Evolutionary conservation across 2,329 filamentous ascomycete genomes (phyloP).

Genomic region (Periconia digitata): DNA sequence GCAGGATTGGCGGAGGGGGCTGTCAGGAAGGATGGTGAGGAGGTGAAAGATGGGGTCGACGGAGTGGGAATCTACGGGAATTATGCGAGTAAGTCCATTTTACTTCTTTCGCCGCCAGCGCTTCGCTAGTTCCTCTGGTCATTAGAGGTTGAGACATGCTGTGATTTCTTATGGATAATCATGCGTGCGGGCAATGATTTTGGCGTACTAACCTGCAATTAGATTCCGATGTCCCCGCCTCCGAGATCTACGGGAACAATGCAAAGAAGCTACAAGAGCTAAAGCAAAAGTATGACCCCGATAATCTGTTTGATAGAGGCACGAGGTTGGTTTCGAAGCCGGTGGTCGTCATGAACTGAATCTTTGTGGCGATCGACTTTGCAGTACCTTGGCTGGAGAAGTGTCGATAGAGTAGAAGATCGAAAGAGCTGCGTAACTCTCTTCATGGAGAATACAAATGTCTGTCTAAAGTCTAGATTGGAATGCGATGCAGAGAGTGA

Average conservation of each 20-base stretch:
- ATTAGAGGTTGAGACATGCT: background rate
- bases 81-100: conserved; percentile 25
- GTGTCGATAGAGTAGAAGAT: too few species aligned
- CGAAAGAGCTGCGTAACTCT: too few species aligned
- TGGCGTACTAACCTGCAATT: background rate
- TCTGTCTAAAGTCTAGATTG: too few species aligned
- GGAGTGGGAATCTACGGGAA: conserved; percentile 38
- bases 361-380: background rate
- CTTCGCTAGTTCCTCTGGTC: background rate
- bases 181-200: background rate
- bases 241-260: conserved; percentile 36
- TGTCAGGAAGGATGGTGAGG: conserved; percentile 6
- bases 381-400: too few species aligned
- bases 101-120: background rate
- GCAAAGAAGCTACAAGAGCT: conserved; percentile 33
- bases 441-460: background rate
- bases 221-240: conserved; percentile 28
- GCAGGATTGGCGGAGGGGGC: conserved; percentile 21
- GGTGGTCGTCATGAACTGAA: conserved; percentile 10
- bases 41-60: conserved; percentile 14
- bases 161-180: background rate
- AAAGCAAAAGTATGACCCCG: conserved; percentile 39
- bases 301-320: conserved; percentile 34
- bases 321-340: conserved; percentile 18
- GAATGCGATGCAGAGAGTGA: too few species aligned